Percentiles rank a stretch among this genome's conserved stretches.
Evolutionary conservation across 371 early-diverging fungal species (phyloP).

Genomic region (Smittium culicis): DNA sequence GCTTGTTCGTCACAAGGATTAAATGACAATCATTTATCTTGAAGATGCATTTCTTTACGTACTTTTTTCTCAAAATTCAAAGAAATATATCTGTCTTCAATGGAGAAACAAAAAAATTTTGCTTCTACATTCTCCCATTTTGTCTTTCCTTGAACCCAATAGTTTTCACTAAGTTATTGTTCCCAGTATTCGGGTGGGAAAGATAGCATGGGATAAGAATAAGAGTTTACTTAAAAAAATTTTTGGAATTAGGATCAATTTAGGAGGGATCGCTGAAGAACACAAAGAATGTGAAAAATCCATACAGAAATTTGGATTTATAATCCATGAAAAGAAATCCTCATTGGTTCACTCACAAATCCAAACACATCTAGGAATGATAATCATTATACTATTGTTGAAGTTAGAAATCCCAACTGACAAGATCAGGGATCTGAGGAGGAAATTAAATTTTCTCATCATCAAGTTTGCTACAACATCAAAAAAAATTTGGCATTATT

Average conservation of each 20-base stretch:
- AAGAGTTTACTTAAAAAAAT: constrained; percentile 29
- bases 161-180: constrained; percentile 33
- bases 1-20: constrained; percentile 19
- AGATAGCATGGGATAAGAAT: constrained; percentile 25
- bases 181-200: constrained; percentile 25
- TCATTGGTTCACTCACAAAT: constrained; percentile 23
- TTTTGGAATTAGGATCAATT: constrained; percentile 17
- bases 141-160: constrained; percentile 33
- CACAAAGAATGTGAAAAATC: constrained; percentile 16
- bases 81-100: constrained; percentile 28
- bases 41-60: constrained; percentile 31
- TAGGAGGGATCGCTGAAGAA: constrained; percentile 5
- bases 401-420: constrained; percentile 9
- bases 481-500: constrained; percentile 9
- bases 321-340: constrained; percentile 21
- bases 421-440: not conserved
- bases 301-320: constrained; percentile 20
- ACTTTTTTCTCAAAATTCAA: constrained; percentile 20
- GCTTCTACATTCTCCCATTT: constrained; percentile 33
- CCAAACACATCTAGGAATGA: too few species aligned
- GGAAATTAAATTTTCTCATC: not conserved
- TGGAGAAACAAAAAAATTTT: constrained; percentile 33
- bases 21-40: constrained; percentile 22
- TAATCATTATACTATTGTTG: constrained; percentile 24
- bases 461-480: not conserved